Evolutionary conservation across 169 alveolate species (phyloP).

Genomic region (Plasmodium adleri): DNA sequence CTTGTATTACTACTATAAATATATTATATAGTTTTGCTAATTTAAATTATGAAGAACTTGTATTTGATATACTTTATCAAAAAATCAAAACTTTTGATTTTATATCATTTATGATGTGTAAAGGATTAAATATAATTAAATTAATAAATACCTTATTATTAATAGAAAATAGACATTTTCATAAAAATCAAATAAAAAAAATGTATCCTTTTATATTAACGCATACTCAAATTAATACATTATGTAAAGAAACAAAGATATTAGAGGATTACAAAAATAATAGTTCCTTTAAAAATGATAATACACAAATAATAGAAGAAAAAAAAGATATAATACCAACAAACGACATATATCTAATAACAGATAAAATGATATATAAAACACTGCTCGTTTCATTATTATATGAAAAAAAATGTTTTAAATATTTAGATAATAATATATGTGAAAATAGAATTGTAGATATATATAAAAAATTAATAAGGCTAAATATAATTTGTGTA

Average conservation of each 20-base stretch:
- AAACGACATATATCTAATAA: neutral
- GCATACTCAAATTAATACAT: neutral
- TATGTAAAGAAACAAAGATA: neutral
- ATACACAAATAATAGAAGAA: neutral
- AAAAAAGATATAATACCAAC: neutral
- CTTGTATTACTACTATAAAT: constrained; percentile 62
- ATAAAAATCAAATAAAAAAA: neutral
- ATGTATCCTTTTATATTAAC: neutral
- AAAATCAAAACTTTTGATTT: constrained; percentile 68
- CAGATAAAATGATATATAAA: constrained; percentile 27
- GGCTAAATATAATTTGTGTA: constrained; percentile 41
- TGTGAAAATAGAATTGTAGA: constrained; percentile 13
- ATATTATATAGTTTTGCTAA: constrained; percentile 51
- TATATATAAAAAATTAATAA: constrained; percentile 63
- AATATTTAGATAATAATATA: constrained; percentile 3
- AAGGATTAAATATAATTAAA: constrained; percentile 65
- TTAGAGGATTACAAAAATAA: neutral
- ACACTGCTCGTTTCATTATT: constrained; percentile 38
- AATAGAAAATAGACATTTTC: constrained; percentile 30
- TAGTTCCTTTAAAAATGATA: neutral
- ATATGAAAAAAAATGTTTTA: constrained; percentile 61
- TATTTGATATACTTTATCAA: constrained; percentile 61
- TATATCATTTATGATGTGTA: constrained; percentile 62
- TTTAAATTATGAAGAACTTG: constrained; percentile 55
- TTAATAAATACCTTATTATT: constrained; percentile 47